phyloP scores from a whole-genome alignment of 768 basidiomycete genomes.

The Suillus subluteus region DNA sequence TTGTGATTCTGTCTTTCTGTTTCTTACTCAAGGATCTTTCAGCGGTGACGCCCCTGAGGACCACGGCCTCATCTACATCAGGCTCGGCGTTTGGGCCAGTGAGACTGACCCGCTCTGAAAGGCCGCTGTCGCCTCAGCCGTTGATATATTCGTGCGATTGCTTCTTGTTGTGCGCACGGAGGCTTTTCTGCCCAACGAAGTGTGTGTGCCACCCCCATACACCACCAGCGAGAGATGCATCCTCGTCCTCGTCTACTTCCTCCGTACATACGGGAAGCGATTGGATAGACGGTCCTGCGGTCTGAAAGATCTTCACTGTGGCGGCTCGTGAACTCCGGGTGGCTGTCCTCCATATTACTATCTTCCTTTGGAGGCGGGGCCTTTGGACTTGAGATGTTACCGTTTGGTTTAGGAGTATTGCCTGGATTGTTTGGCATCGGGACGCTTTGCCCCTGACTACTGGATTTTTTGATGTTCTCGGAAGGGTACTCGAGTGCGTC shows the following conservation, averaged over 20 bases:
- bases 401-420: conserved; percentile 8
- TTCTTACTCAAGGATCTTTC: conserved; percentile 51
- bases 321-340: neutral
- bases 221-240: neutral
- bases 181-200: conserved; percentile 18
- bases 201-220: neutral
- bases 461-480: neutral
- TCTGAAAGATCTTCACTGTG: neutral
- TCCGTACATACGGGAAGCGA: conserved; percentile 27
- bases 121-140: conserved; percentile 25
- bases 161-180: conserved; percentile 30
- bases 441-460: neutral
- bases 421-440: neutral
- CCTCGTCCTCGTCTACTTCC: conserved; percentile 15
- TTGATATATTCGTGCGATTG: conserved; percentile 16
- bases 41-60: conserved; percentile 48
- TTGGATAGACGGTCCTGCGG: conserved; percentile 21
- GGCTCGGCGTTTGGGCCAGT: conserved; percentile 50
- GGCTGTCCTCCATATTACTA: neutral
- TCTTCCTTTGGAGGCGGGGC: neutral
- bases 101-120: conserved; percentile 61
- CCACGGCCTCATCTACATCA: conserved; percentile 43
- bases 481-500: conserved; percentile 40
- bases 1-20: conserved; percentile 54
- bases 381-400: no score